Evolutionary conservation across 768 basidiomycete species (phyloP).

Genomic region (Gymnopilus dilepis): DNA sequence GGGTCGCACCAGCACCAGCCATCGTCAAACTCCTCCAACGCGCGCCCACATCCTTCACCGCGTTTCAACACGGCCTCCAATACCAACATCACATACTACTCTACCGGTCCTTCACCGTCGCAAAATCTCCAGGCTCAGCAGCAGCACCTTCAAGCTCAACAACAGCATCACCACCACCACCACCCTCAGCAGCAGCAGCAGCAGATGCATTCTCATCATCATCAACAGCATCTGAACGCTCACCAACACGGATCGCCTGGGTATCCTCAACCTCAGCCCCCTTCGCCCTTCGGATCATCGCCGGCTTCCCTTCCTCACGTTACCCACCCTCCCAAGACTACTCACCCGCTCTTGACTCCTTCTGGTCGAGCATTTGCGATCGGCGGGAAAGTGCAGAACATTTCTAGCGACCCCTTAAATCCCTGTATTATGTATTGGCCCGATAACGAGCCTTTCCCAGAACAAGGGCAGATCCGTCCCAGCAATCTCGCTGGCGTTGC

Average conservation of each 20-base stretch:
- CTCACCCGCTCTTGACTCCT: constrained; percentile 81
- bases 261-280: constrained; percentile 22
- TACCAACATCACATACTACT: constrained; percentile 29
- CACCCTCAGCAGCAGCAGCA: constrained; percentile 10
- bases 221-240: constrained; percentile 7
- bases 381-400: constrained; percentile 81
- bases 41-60: constrained; percentile 26
- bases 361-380: constrained; percentile 78
- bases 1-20: constrained; percentile 24
- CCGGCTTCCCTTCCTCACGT: constrained; percentile 19
- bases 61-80: constrained; percentile 23
- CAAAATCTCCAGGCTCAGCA: constrained; percentile 20
- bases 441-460: constrained; percentile 85
- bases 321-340: constrained; percentile 41
- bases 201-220: constrained; percentile 13
- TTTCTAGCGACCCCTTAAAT: constrained; percentile 70
- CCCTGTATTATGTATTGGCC: constrained; percentile 93
- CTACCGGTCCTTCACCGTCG: constrained; percentile 30
- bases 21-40: constrained; percentile 18
- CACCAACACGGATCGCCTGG: constrained; percentile 15
- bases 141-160: constrained; percentile 24
- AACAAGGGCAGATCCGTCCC: constrained; percentile 79
- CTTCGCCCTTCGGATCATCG: constrained; percentile 23
- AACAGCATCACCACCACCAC: constrained; percentile 19
- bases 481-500: constrained; percentile 56